A percentile compares a stretch with the other conserved stretches of the same genome.
Conservation (phyloP, 176 grass and related monocot species). For the Eleusine indica region DNA sequence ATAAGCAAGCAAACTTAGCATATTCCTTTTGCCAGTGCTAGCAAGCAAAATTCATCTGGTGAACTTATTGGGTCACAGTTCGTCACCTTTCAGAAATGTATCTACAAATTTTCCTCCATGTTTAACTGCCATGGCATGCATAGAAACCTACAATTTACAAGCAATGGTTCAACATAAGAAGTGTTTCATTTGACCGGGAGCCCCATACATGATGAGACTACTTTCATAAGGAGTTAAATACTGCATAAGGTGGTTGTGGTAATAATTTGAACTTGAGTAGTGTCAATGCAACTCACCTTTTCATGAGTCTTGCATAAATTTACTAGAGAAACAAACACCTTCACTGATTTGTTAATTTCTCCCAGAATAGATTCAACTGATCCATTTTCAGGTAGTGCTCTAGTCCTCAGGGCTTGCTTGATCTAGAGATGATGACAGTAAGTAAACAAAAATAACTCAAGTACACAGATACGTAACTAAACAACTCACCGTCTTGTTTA, state of each 20-base stretch:
- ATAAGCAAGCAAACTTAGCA: conserved; percentile 18
- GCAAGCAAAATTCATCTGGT: not conserved
- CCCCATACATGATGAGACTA: conserved; percentile 13
- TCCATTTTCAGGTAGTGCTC: conserved; percentile 52
- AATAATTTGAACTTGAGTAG: not conserved
- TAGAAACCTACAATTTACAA: conserved; percentile 57
- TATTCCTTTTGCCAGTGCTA: conserved; percentile 17
- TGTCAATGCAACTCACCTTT: conserved; percentile 56
- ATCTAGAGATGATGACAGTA: conserved; percentile 51
- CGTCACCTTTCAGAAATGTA: conserved; percentile 86
- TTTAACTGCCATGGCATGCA: conserved; percentile 89
- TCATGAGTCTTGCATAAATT: conserved; percentile 60
- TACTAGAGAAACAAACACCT: conserved; percentile 72
- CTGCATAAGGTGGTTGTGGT: conserved; percentile 20
- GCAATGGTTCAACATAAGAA: conserved; percentile 15
- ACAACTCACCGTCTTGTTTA: conserved; percentile 71
- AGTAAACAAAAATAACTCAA: not conserved
- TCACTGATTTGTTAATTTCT: conserved; percentile 66
- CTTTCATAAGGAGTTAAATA: not conserved
- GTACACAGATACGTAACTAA: conserved; percentile 16
- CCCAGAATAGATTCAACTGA: conserved; percentile 48
- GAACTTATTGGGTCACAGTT: not conserved
- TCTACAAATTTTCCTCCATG: conserved; percentile 78
- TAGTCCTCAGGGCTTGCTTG: conserved; percentile 66
- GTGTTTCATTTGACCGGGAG: conserved; percentile 29